These are phyloP conservation scores for Adiantum capillusveneris DNA, from an alignment of 75 land plant species.

Conservation along the genomic window DNA sequence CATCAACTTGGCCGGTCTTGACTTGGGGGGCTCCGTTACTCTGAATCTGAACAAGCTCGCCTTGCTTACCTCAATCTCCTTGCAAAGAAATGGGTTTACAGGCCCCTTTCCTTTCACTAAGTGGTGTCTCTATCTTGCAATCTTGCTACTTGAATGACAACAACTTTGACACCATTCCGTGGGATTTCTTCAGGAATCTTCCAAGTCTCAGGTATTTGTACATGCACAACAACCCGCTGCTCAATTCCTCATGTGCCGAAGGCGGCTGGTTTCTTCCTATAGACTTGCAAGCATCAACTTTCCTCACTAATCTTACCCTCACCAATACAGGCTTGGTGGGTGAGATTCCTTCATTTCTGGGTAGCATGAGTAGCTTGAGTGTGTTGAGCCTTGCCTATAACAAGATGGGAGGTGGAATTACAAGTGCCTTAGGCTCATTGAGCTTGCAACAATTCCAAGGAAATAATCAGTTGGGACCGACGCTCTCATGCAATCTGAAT, in stretches of 20 bases:
- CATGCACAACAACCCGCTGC: too few species aligned
- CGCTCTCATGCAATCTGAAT: slow-evolving; percentile 52
- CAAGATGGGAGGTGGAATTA: slow-evolving; percentile 52
- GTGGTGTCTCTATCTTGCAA: slow-evolving; percentile 31
- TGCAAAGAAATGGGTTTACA: slow-evolving; percentile 43
- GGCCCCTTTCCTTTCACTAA: slow-evolving; percentile 52
- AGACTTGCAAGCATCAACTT: slow-evolving; percentile 23
- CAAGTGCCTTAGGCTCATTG: slow-evolving; percentile 29
- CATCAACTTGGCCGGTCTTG: slow-evolving; percentile 31
- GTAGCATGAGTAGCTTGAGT: slow-evolving; percentile 34
- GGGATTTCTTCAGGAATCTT: slow-evolving; percentile 60
- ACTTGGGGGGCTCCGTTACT: slow-evolving; percentile 39
- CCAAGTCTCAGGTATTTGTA: slow-evolving; percentile 18
- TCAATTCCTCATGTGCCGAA: slow-evolving; percentile 29
- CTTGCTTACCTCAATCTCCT: slow-evolving; percentile 26
- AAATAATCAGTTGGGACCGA: slow-evolving; percentile 45
- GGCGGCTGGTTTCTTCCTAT: slow-evolving; percentile 65
- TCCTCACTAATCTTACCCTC: too few species aligned
- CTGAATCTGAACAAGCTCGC: slow-evolving; percentile 25
- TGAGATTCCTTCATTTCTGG: slow-evolving; percentile 57
- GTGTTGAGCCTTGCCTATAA: too few species aligned
- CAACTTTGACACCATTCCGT: too few species aligned
- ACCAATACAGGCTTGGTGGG: slow-evolving; percentile 50
- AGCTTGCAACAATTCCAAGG: too few species aligned
- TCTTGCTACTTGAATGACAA: slow-evolving; percentile 44